Evolutionary conservation across 1,139 yeast genomes (phyloP).

Genomic region (Geotrichum reessii): DNA sequence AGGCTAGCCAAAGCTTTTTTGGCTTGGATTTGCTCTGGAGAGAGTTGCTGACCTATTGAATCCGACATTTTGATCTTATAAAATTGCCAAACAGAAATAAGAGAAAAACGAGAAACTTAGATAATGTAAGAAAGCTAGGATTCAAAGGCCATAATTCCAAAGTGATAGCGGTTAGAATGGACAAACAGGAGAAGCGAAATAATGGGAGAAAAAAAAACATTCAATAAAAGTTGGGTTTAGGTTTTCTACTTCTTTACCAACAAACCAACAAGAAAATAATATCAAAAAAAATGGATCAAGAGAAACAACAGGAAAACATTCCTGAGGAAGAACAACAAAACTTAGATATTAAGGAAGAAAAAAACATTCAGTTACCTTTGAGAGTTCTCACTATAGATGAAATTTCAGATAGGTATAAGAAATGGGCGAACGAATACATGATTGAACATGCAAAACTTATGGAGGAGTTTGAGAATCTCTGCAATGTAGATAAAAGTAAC

Average conservation of each 20-base stretch:
- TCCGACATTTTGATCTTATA: slow-evolving; percentile 8
- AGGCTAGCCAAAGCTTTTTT: slow-evolving; percentile 13
- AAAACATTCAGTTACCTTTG: not conserved
- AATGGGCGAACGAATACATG: slow-evolving; percentile 12
- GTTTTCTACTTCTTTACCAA: not conserved
- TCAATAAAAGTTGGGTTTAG: not conserved
- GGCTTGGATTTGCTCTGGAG: slow-evolving; percentile 7
- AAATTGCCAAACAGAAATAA: not conserved
- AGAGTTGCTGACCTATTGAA: slow-evolving; percentile 3
- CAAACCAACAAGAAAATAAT: not conserved
- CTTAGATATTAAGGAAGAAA: too few relatives aligned
- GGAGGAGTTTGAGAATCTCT: slow-evolving; percentile 15
- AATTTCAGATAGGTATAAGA: slow-evolving; percentile 12
- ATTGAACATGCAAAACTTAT: slow-evolving; percentile 15
- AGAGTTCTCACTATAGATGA: slow-evolving; percentile 3
- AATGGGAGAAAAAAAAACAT: not conserved
- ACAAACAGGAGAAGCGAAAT: not conserved
- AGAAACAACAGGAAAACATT: not conserved
- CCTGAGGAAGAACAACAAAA: not conserved
- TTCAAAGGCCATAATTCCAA: slow-evolving; percentile 6
- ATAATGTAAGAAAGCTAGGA: slow-evolving; percentile 1
- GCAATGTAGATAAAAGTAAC: slow-evolving; percentile 10
- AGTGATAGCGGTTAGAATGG: not conserved
- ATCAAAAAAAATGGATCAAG: not conserved
- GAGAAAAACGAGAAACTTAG: not conserved